Evolutionary conservation across 352 stramenopile species (phyloP).

Genomic region (Phytophthora kernoviae): DNA sequence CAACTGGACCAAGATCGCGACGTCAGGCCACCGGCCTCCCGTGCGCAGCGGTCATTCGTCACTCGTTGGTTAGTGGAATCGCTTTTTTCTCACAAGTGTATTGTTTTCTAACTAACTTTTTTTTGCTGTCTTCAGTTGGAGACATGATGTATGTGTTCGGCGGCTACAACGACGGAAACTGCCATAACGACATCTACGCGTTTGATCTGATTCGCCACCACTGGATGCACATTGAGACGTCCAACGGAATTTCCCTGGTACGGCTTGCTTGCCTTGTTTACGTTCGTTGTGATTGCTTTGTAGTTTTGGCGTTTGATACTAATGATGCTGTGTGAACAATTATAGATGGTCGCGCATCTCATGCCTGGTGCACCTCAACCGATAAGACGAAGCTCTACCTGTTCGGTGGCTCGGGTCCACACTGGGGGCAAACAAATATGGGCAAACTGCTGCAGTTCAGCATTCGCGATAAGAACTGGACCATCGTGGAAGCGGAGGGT

Average conservation of each 20-base stretch:
- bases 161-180: slow-evolving; percentile 87
- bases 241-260: slow-evolving; percentile 78
- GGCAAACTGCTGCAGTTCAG: slow-evolving; percentile 83
- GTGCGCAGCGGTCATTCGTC: slow-evolving; percentile 82
- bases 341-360: slow-evolving; percentile 70
- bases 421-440: slow-evolving; percentile 90
- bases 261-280: neutral
- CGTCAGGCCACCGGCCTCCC: slow-evolving; percentile 69
- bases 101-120: slow-evolving; percentile 13
- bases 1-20: slow-evolving; percentile 78
- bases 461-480: slow-evolving; percentile 82
- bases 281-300: neutral
- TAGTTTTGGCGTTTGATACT: slow-evolving; percentile 13
- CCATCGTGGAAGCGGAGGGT: slow-evolving; percentile 71
- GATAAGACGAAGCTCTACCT: slow-evolving; percentile 82
- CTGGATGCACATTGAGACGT: slow-evolving; percentile 77
- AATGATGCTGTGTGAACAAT: neutral
- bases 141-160: slow-evolving; percentile 86
- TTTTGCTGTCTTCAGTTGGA: slow-evolving; percentile 45
- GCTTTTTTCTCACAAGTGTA: neutral
- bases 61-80: slow-evolving; percentile 61
- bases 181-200: slow-evolving; percentile 85
- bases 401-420: slow-evolving; percentile 75
- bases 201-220: slow-evolving; percentile 83
- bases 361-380: slow-evolving; percentile 75